Evolutionary conservation across 495 filamentous ascomycete genomes (phyloP).

Genomic region (Jackrogersella minutella): DNA sequence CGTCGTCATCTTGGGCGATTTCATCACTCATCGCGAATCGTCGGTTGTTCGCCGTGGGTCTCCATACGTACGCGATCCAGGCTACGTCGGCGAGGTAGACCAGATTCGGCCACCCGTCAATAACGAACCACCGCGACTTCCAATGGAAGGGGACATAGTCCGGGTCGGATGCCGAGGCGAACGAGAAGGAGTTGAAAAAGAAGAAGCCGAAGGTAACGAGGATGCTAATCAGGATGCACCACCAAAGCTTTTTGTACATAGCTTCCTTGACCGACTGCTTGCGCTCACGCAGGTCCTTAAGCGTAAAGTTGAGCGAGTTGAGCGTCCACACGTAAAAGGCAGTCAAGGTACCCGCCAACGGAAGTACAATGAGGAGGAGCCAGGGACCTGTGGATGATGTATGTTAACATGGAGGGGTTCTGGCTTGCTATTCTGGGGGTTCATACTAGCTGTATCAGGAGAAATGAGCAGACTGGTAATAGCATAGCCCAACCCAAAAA

Average conservation of each 20-base stretch:
- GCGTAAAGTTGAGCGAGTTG: constrained; percentile 90
- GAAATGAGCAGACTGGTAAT: constrained; percentile 89
- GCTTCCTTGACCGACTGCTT: constrained; percentile 91
- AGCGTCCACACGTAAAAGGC: constrained; percentile 99
- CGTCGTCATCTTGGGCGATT: constrained; percentile 97
- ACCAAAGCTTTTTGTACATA: constrained; percentile 99
- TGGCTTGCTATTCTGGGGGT: background rate
- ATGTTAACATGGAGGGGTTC: constrained; percentile 44
- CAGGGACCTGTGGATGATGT: constrained; percentile 72
- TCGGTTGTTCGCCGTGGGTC: constrained; percentile 95
- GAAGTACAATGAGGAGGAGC: constrained; percentile 94
- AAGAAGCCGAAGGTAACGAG: constrained; percentile 97
- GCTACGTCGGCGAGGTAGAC: constrained; percentile 93
- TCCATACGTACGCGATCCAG: constrained; percentile 96
- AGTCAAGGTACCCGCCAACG: constrained; percentile 89
- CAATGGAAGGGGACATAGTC: constrained; percentile 95
- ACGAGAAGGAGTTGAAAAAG: constrained; percentile 91
- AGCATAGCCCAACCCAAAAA: constrained; percentile 94
- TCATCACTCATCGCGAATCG: constrained; percentile 99
- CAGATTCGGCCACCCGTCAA: constrained; percentile 96
- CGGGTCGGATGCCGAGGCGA: constrained; percentile 80
- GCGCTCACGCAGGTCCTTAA: constrained; percentile 92
- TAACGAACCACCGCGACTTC: constrained; percentile 95
- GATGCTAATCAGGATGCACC: constrained; percentile 91
- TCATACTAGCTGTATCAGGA: constrained; percentile 71